phyloP scores from a whole-genome alignment of 2,329 filamentous ascomycete species.

The Metarhizium brunneum region DNA sequence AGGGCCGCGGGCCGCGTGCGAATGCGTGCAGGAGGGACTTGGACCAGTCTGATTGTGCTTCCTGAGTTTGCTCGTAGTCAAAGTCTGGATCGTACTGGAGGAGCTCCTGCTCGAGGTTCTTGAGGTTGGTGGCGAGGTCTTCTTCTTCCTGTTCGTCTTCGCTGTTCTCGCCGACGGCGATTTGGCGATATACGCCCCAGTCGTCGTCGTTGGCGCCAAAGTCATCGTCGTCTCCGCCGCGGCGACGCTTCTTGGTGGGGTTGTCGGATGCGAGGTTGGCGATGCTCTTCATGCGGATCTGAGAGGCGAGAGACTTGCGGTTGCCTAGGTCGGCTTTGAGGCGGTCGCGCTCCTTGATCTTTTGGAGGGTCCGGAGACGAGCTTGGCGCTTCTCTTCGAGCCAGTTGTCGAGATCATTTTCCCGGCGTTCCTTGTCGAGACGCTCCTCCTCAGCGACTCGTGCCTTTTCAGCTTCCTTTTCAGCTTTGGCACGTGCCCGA shows the following conservation, averaged over 20 bases:
- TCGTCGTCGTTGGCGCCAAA: conserved; percentile 97
- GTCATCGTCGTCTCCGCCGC: conserved; percentile 86
- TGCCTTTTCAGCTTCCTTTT: conserved; percentile 89
- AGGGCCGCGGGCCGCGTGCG: conserved; percentile 76
- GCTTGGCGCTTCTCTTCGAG: conserved; percentile 71
- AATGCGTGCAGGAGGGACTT: conserved; percentile 88
- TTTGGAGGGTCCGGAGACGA: conserved; percentile 61
- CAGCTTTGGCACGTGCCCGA: conserved; percentile 83
- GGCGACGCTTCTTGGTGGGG: conserved; percentile 72
- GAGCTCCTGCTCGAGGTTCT: conserved; percentile 72
- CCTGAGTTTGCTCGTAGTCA: conserved; percentile 83
- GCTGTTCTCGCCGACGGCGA: conserved; percentile 71
- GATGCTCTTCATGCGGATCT: conserved; percentile 97
- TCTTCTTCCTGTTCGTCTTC: conserved; percentile 91
- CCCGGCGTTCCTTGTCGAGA: conserved; percentile 71
- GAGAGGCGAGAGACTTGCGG: conserved; percentile 88
- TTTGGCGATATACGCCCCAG: conserved; percentile 93
- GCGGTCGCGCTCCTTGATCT: conserved; percentile 87
- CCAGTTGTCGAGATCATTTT: conserved; percentile 80
- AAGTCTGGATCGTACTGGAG: conserved; percentile 82
- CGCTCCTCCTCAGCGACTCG: conserved; percentile 75
- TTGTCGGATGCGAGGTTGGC: conserved; percentile 90
- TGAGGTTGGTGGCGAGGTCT: conserved; percentile 66
- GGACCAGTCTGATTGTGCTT: conserved; percentile 91
- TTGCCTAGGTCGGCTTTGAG: conserved; percentile 93